Evolutionary conservation across 2,329 filamentous ascomycete genomes (phyloP).

Genomic region (Pyricularia sp.): DNA sequence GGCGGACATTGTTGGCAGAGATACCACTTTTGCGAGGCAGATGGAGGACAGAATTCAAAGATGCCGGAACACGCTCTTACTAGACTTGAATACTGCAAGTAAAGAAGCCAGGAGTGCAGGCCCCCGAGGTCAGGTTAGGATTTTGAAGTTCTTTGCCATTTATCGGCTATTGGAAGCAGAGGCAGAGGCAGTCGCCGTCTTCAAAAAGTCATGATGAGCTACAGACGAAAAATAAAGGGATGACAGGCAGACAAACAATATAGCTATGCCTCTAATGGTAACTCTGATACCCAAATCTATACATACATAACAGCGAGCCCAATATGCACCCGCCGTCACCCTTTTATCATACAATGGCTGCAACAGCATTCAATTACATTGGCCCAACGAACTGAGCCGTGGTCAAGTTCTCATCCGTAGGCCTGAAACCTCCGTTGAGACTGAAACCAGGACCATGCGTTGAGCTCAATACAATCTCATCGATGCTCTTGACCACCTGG

Average conservation of each 20-base stretch:
- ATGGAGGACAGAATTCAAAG: slow-evolving; percentile 40
- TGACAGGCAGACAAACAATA: not conserved
- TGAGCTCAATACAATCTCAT: slow-evolving; percentile 71
- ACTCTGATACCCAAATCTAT: not conserved
- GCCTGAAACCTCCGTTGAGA: slow-evolving; percentile 69
- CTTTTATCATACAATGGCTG: slow-evolving; percentile 13
- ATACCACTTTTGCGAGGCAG: slow-evolving; percentile 40
- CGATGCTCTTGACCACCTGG: slow-evolving; percentile 61
- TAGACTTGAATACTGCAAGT: slow-evolving; percentile 43
- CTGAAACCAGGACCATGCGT: slow-evolving; percentile 82
- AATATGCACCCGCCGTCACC: slow-evolving; percentile 10
- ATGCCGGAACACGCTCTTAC: slow-evolving; percentile 46
- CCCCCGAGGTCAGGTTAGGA: slow-evolving; percentile 28
- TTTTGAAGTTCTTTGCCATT: slow-evolving; percentile 42
- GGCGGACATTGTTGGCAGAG: slow-evolving; percentile 33
- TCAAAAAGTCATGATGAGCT: slow-evolving; percentile 28
- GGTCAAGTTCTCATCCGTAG: slow-evolving; percentile 47
- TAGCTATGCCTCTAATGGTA: not conserved
- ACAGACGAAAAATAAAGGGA: not conserved
- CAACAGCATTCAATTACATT: slow-evolving; percentile 31
- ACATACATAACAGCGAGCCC: slow-evolving; percentile 9
- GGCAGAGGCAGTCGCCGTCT: slow-evolving; percentile 38
- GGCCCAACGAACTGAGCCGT: slow-evolving; percentile 41
- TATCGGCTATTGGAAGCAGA: slow-evolving; percentile 45
- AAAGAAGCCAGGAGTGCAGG: slow-evolving; percentile 34